Evolutionary conservation across 2,329 filamentous ascomycete genomes (phyloP), one percentile per base, ranked within the genome.

Genomic region (Parafenestella ontariensis): DNA sequence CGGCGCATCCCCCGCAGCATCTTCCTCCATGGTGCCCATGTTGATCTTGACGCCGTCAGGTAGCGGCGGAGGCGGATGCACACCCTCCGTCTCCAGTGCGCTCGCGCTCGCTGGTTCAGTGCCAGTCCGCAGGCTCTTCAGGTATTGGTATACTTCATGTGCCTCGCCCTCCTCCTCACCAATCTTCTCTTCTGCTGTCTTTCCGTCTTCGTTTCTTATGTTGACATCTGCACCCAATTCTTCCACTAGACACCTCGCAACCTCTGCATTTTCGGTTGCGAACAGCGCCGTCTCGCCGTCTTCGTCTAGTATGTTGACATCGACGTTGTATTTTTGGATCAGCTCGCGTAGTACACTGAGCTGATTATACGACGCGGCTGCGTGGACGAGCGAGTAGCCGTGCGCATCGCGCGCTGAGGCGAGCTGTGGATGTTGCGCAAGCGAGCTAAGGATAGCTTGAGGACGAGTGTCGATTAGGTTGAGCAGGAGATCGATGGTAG

Each of bases 201-300:
- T 79, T 3, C 90, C 92, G 15, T 96, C 91, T 20, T 83, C 79
- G 60, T 95, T 93, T 62, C 79, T 83, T 54, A 88, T 80, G 18
- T 77, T 78, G 33, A 85, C 75, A 65, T 96, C 87, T 28, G 90
- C 85, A 5, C 87, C 86, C 3, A 98, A 81, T 74, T 96, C 92
- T 69, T 96, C 91, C 3, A 98, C 85, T 7, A 99, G 81, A 47
- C 88, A 85, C 65, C 85, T 86, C 18, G 94, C 94, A 39, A 92
- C 88, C 3, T 90, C 88, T 44, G 89, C 81, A 0, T 87, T 91
- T 77, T 99, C 95, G 24, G 88, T 87, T n/a, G 92, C 91, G 71
- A 96, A 99, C 4, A 99, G 81, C n/a, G 94, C 90, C 1, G 94
- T 97, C 78, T 99, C 95, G 52, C 88, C 86, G 73, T 99, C 95